Evolutionary conservation across 2,329 filamentous ascomycete genomes (phyloP).

Genomic region (Xylaria multiplex): DNA sequence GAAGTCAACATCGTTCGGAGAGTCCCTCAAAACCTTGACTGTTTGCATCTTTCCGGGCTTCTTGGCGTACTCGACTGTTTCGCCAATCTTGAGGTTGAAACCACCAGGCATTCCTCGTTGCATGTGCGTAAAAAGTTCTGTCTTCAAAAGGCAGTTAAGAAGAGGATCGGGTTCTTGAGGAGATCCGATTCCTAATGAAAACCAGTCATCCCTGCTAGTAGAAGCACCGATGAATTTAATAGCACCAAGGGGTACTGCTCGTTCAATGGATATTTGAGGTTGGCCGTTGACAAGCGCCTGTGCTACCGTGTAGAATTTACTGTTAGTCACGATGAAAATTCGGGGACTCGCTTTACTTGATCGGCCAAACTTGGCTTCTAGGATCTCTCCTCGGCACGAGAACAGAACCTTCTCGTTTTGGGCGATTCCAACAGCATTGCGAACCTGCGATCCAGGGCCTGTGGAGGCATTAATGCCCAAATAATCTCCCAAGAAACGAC

Average conservation of each 20-base stretch:
- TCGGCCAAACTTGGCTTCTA: constrained; percentile 94
- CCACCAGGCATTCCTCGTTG: constrained; percentile 80
- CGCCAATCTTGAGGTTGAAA: constrained; percentile 83
- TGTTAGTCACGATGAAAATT: constrained; percentile 83
- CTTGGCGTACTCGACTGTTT: constrained; percentile 93
- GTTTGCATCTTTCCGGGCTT: constrained; percentile 92
- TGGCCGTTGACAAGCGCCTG: constrained; percentile 86
- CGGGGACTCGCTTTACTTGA: constrained; percentile 93
- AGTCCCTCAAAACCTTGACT: constrained; percentile 92
- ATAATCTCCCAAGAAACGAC: constrained; percentile 95
- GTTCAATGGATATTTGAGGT: constrained; percentile 81
- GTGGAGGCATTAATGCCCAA: constrained; percentile 83
- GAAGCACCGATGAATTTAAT: constrained; percentile 90
- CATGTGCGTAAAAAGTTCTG: constrained; percentile 95
- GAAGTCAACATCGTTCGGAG: constrained; percentile 77
- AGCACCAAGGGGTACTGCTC: constrained; percentile 81
- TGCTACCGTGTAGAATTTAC: constrained; percentile 88
- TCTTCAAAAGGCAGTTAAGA: constrained; percentile 93
- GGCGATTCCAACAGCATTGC: constrained; percentile 75
- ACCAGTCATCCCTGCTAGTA: constrained; percentile 92
- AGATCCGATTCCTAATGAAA: constrained; percentile 89
- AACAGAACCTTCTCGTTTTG: constrained; percentile 82
- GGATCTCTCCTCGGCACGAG: constrained; percentile 87
- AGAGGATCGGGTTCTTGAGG: constrained; percentile 93
- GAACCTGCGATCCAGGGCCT: constrained; percentile 83